These are phyloP conservation scores for Dictyostelium firmibasis DNA, from an alignment of 78 protist species.

Conservation along the genomic window DNA sequence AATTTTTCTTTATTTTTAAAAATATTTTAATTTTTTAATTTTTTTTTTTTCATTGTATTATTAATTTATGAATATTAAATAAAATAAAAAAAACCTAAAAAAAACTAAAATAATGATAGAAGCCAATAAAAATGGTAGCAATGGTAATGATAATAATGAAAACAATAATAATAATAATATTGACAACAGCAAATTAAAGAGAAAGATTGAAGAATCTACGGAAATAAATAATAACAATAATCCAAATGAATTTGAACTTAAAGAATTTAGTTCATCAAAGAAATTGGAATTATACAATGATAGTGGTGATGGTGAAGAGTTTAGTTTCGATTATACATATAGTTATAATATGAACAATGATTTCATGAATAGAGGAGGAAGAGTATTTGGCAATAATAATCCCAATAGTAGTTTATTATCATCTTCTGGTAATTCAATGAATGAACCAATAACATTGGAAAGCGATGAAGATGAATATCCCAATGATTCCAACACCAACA, in stretches of 20 bases:
- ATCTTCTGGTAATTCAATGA: background rate
- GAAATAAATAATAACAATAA: background rate
- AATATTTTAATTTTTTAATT: background rate
- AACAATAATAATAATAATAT: background rate
- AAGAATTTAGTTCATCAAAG: background rate
- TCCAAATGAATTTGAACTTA: background rate
- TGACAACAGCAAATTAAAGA: background rate
- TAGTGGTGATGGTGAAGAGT: background rate
- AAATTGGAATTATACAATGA: background rate
- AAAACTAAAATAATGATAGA: background rate
- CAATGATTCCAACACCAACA: background rate
- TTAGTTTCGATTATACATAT: background rate
- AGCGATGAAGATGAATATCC: background rate
- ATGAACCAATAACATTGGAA: background rate
- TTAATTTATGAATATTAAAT: background rate
- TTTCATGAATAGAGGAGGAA: background rate
- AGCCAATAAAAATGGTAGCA: background rate
- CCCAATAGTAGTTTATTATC: background rate
- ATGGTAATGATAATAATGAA: background rate
- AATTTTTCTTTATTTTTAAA: background rate
- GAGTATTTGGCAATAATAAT: background rate
- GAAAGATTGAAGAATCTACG: background rate
- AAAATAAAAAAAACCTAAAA: background rate
- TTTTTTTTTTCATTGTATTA: background rate
- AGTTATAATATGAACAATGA: background rate